Percentiles rank a stretch among this genome's conserved stretches.
These are phyloP conservation scores for Nematocida parisii DNA, from an alignment of 371 early-diverging fungal species.

Conservation along the genomic window DNA sequence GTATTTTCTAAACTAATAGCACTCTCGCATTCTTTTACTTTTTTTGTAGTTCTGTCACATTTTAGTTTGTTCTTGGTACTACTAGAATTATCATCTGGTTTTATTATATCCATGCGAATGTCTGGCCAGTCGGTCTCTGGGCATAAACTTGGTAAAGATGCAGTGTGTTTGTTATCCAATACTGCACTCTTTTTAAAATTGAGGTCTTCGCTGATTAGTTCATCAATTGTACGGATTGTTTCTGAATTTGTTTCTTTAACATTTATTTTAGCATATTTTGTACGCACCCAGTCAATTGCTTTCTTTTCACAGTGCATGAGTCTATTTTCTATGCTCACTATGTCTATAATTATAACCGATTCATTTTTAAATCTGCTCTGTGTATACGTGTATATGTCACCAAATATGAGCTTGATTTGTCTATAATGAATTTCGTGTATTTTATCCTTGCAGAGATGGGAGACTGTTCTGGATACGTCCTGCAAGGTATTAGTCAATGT, in stretches of 20 bases:
- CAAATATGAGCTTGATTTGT: conserved; percentile 37
- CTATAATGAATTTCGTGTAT: conserved; percentile 37
- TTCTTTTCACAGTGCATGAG: conserved; percentile 43
- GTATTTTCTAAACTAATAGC: background rate
- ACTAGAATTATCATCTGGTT: no score
- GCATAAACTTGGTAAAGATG: no score
- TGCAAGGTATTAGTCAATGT: conserved; percentile 44
- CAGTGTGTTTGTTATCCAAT: background rate
- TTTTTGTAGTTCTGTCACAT: no score
- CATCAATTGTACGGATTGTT: conserved; percentile 1
- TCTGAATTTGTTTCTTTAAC: background rate
- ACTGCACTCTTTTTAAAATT: background rate
- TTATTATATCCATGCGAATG: no score
- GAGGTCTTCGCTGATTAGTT: conserved; percentile 8
- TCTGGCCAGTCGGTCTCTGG: no score
- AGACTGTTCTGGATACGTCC: conserved; percentile 21
- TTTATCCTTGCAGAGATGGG: conserved; percentile 9
- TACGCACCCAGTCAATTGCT: conserved; percentile 25
- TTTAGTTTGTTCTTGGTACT: no score
- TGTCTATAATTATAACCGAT: background rate
- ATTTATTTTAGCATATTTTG: conserved; percentile 3
- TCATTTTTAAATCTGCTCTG: background rate
- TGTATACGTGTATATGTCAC: conserved; percentile 35
- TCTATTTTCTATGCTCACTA: conserved; percentile 33
- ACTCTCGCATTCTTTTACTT: no score